Conservation (phyloP, 352 stramenopile genomes). For the Phytophthora pseudosyringae region DNA sequence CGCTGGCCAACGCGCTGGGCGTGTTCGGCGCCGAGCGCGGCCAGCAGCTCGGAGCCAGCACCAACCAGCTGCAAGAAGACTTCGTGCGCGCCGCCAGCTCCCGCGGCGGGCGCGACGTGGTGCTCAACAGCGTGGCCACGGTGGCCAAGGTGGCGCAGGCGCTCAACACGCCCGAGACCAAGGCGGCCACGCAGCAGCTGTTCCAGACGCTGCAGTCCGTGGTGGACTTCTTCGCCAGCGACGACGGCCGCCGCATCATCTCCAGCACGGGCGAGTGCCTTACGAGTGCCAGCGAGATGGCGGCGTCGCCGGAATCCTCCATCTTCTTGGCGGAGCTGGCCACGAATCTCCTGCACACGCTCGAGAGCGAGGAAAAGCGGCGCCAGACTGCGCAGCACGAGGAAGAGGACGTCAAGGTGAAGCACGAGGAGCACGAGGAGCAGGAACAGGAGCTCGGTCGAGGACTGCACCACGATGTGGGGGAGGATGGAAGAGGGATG, state of each 20-base stretch:
- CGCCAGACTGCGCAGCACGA: slow-evolving; percentile 23
- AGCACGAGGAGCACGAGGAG: slow-evolving; percentile 10
- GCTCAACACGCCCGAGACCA: slow-evolving; percentile 75
- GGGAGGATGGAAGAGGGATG: slow-evolving; percentile 10
- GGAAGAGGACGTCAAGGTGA: slow-evolving; percentile 10
- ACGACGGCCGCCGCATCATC: slow-evolving; percentile 62
- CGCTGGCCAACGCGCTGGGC: slow-evolving; percentile 58
- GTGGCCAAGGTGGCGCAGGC: slow-evolving; percentile 71
- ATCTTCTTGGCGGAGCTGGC: slow-evolving; percentile 79
- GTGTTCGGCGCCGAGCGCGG: slow-evolving; percentile 64
- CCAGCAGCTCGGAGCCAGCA: slow-evolving; percentile 39
- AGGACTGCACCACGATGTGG: slow-evolving; percentile 11
- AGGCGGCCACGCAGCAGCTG: slow-evolving; percentile 63
- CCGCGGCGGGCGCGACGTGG: slow-evolving; percentile 57
- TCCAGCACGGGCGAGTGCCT: slow-evolving; percentile 59
- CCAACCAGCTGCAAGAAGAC: slow-evolving; percentile 57
- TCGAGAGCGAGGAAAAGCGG: slow-evolving; percentile 62
- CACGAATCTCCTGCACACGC: slow-evolving; percentile 73
- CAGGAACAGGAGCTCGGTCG: slow-evolving; percentile 27
- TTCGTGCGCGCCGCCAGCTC: slow-evolving; percentile 58
- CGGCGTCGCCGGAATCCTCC: slow-evolving; percentile 72
- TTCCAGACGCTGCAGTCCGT: slow-evolving; percentile 72
- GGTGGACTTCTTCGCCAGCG: slow-evolving; percentile 79
- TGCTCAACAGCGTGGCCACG: slow-evolving; percentile 70
- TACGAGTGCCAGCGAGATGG: slow-evolving; percentile 56